These are phyloP conservation scores for Gossypium raimondii DNA, from an alignment of 345 rosid genomes.

Conservation along the genomic window DNA sequence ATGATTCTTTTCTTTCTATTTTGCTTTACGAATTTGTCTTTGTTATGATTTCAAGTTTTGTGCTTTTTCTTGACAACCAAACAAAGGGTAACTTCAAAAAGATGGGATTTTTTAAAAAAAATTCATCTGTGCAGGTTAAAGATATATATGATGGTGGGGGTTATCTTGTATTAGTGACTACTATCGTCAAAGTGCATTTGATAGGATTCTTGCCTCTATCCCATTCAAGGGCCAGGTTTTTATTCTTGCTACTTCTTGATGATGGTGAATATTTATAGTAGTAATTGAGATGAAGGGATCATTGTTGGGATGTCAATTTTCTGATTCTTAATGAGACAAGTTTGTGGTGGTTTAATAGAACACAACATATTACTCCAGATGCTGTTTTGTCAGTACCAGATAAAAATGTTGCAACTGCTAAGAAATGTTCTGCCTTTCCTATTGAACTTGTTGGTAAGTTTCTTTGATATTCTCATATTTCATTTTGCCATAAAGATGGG, in stretches of 20 bases:
- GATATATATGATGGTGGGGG: slow-evolving; percentile 85
- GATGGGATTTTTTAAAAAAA: not conserved
- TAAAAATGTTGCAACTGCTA: slow-evolving; percentile 81
- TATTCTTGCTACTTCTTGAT: not conserved
- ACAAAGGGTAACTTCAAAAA: not conserved
- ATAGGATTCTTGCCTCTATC: slow-evolving; percentile 79
- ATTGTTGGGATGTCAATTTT: slow-evolving; percentile 15
- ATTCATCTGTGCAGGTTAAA: slow-evolving; percentile 50
- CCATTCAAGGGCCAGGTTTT: slow-evolving; percentile 94
- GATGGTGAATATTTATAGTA: not conserved
- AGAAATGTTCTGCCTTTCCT: slow-evolving; percentile 84
- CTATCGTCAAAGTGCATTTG: slow-evolving; percentile 92
- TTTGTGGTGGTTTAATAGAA: slow-evolving; percentile 90
- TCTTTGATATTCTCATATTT: not conserved
- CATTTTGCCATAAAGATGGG: not conserved
- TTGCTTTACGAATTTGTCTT: too few species aligned
- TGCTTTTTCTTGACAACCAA: too few species aligned
- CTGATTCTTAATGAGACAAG: slow-evolving; percentile 93
- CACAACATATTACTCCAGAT: slow-evolving; percentile 63
- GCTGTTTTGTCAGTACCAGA: slow-evolving; percentile 80
- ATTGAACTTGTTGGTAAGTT: slow-evolving; percentile 93
- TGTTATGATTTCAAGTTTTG: too few species aligned
- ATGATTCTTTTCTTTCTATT: too few species aligned
- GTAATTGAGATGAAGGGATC: not conserved
- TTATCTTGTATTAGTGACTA: slow-evolving; percentile 79